Evolutionary conservation across 805 yeast species (phyloP).

Genomic region (Millerozyma miso): DNA sequence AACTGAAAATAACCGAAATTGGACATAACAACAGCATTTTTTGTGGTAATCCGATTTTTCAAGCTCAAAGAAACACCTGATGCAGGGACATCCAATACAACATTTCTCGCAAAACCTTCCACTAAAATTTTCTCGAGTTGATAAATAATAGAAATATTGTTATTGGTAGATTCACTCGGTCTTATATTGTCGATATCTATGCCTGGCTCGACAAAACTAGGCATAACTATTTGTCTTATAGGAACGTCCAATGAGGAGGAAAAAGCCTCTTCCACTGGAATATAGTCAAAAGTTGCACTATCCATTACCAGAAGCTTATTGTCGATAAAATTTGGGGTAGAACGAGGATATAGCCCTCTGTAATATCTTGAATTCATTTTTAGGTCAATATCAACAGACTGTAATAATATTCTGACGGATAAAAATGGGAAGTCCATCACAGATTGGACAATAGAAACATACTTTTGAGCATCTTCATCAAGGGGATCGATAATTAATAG

Average conservation of each 20-base stretch:
- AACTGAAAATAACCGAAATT: conserved; percentile 83
- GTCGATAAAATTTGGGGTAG: conserved; percentile 25
- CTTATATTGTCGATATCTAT: conserved; percentile 63
- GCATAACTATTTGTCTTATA: conserved; percentile 60
- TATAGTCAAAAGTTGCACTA: conserved; percentile 33
- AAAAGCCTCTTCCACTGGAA: conserved; percentile 48
- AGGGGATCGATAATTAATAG: conserved; percentile 68
- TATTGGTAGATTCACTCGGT: conserved; percentile 33
- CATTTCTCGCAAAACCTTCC: conserved; percentile 66
- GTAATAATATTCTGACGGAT: conserved; percentile 49
- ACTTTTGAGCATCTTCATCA: conserved; percentile 62
- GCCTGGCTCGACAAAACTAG: conserved; percentile 35
- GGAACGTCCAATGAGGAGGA: conserved; percentile 59
- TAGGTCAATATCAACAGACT: conserved; percentile 46
- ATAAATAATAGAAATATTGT: conserved; percentile 41
- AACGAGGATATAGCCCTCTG: conserved; percentile 37
- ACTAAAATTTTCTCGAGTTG: conserved; percentile 53
- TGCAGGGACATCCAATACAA: conserved; percentile 34
- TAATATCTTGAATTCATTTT: conserved; percentile 54
- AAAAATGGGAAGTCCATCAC: conserved; percentile 46
- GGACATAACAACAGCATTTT: conserved; percentile 71
- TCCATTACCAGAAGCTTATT: conserved; percentile 12
- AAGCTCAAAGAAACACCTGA: conserved; percentile 51
- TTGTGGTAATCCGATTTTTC: conserved; percentile 6
- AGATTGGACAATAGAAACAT: conserved; percentile 42